Evolutionary conservation across 352 stramenopile species (phyloP).

Genomic region (Phytophthora vignae): DNA sequence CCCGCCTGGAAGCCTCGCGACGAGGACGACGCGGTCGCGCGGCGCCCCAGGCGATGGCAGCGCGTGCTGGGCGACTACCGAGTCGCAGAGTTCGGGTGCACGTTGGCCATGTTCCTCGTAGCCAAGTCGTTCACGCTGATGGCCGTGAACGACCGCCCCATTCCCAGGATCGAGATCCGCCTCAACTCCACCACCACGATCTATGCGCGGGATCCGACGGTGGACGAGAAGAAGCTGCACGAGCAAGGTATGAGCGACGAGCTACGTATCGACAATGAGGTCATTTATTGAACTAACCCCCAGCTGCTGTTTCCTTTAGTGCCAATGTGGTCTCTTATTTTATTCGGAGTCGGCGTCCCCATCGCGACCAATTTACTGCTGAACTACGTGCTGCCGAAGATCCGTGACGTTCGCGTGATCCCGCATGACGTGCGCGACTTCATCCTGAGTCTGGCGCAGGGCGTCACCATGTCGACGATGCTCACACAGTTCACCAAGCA

Average conservation of each 20-base stretch:
- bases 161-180: slow-evolving; percentile 49
- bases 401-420: slow-evolving; percentile 54
- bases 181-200: slow-evolving; percentile 47
- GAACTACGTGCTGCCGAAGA: slow-evolving; percentile 56
- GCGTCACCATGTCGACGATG: slow-evolving; percentile 46
- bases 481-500: slow-evolving; percentile 80
- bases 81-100: slow-evolving; percentile 39
- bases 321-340: slow-evolving; percentile 49
- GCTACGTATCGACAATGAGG: not conserved
- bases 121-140: slow-evolving; percentile 35
- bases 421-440: slow-evolving; percentile 76
- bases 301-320: slow-evolving; percentile 30
- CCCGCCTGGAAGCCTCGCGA: slow-evolving; percentile 29
- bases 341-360: slow-evolving; percentile 38
- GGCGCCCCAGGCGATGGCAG: slow-evolving; percentile 22
- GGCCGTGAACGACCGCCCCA: slow-evolving; percentile 39
- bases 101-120: slow-evolving; percentile 35
- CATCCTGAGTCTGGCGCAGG: slow-evolving; percentile 58
- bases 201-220: slow-evolving; percentile 49
- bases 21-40: slow-evolving; percentile 19
- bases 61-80: slow-evolving; percentile 32
- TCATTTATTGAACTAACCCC: not conserved
- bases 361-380: slow-evolving; percentile 55
- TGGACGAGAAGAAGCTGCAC: slow-evolving; percentile 49
- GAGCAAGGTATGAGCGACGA: slow-evolving; percentile 43